These are phyloP conservation scores for Yamadazyma takamatsuzukensis DNA, from an alignment of 805 yeast species.

Conservation along the genomic window DNA sequence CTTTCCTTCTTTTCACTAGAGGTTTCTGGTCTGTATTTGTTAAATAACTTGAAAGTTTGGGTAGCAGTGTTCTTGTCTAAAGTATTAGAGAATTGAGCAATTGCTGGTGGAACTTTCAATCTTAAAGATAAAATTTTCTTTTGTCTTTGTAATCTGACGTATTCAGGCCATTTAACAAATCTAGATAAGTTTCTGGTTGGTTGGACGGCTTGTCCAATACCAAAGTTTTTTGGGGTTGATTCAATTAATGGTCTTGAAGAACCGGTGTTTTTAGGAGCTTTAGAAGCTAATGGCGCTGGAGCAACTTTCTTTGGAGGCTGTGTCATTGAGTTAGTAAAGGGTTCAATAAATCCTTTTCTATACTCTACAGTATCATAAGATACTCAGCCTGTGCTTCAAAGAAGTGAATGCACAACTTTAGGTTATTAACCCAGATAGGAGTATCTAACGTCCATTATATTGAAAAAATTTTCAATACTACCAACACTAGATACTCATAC, in stretches of 20 bases:
- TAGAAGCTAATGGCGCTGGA: constrained; percentile 43
- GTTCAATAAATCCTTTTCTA: constrained; percentile 11
- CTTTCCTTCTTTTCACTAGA: constrained; percentile 98
- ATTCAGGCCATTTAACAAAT: constrained; percentile 99
- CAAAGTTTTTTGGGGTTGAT: constrained; percentile 87
- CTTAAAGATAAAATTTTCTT: constrained; percentile 93
- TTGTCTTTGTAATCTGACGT: constrained; percentile 98
- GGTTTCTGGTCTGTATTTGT: constrained; percentile 99
- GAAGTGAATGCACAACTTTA: constrained; percentile 25
- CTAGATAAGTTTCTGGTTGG: constrained; percentile 96
- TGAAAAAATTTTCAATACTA: constrained; percentile 2
- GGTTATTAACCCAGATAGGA: constrained; percentile 19
- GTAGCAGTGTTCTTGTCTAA: constrained; percentile 99
- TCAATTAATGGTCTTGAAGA: constrained; percentile 82
- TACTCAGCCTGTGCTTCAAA: constrained; percentile 45
- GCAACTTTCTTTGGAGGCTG: constrained; percentile 57
- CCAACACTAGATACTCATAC: constrained; percentile 2
- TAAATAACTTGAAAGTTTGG: constrained; percentile 92
- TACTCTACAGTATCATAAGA: constrained; percentile 40
- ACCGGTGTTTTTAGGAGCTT: constrained; percentile 21
- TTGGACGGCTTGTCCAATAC: constrained; percentile 95
- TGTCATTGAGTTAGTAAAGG: constrained; percentile 37
- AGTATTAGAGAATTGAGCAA: constrained; percentile 93
- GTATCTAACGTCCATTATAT: constrained; percentile 2
- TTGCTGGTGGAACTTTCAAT: constrained; percentile 98